Evolutionary conservation across 495 filamentous ascomycete species (phyloP).

Genomic region (Podospora comata): DNA sequence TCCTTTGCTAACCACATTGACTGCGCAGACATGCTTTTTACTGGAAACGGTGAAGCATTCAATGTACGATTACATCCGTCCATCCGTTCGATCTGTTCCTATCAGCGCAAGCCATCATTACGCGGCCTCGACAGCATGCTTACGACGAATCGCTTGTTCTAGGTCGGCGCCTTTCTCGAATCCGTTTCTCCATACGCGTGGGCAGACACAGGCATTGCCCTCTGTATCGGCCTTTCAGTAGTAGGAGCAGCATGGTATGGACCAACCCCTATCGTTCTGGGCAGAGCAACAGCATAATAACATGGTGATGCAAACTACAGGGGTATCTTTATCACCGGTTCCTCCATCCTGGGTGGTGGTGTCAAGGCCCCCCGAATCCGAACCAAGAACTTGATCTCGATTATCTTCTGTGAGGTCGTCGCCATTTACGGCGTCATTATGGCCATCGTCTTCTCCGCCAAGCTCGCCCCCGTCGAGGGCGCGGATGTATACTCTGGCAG

Average conservation of each 20-base stretch:
- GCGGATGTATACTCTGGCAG: constrained; percentile 61
- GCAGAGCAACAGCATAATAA: constrained; percentile 25
- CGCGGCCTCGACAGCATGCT: not conserved
- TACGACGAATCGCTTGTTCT: constrained; percentile 73
- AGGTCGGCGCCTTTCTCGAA: constrained; percentile 94
- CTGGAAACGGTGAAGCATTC: constrained; percentile 91
- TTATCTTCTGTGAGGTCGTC: constrained; percentile 99
- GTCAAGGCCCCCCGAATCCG: constrained; percentile 94
- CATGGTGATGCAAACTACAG: constrained; percentile 43
- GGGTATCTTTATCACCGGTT: constrained; percentile 98
- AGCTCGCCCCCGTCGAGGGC: constrained; percentile 65
- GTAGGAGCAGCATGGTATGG: constrained; percentile 95
- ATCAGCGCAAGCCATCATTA: constrained; percentile 29
- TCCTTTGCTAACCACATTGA: constrained; percentile 35
- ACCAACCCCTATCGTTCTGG: not conserved
- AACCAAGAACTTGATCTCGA: constrained; percentile 99
- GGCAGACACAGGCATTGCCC: constrained; percentile 84
- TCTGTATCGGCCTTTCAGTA: constrained; percentile 93
- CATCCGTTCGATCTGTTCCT: constrained; percentile 10
- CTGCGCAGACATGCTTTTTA: constrained; percentile 91
- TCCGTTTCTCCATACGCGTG: constrained; percentile 90
- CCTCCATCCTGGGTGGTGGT: constrained; percentile 95
- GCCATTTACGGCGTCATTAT: constrained; percentile 99
- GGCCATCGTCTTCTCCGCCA: constrained; percentile 94
- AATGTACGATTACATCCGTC: constrained; percentile 61